Evolutionary conservation across 345 rosid species (phyloP), one percentile per base, ranked within the genome.

Genomic region (Citrus maxima): DNA sequence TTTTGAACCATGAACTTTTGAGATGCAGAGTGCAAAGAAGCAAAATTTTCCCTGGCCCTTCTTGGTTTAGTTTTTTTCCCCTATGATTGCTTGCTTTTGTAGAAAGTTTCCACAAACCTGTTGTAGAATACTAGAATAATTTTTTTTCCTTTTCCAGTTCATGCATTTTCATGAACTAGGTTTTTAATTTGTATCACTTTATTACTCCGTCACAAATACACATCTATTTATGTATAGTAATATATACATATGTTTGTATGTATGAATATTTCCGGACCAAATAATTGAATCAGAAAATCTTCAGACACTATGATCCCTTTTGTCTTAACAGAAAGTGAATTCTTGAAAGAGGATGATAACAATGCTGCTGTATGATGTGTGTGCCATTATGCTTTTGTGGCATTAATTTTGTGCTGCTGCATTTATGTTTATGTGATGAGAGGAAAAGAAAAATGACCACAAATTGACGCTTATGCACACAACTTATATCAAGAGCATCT

Each of bases 341-440:
- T 67, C 64, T 67, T 73, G 38, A 72, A 49, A 51, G 72, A 82
- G 73, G 80, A 77, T 30, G 79, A 69, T 4, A 82, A 40, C 14
- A 62, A 25, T 4, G 12, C 63, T 10, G 32, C 40, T 49, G 19
- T 40, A 37, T 58, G 67, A 77, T 65, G 79, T 68, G 37, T 32
- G 64, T 67, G 49, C 56, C 55, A 38, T 58, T 54, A 24, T 37
- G 49, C 2, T 40, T 80, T 27, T 75, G 27, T 10, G 58, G 59
- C 14, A 12, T 63, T 14, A 22, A 62, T 42, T 25, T 42, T 46
- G 7, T 38, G 13, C 24, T 49, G n/a, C 19, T 64, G 28, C 61
- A 13, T 62, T 46, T 63, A 28, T 75, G 70, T 63, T 30, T 6
- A 21, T 46, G 54, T 27, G 19, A 28, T 42, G 77, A 63, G 60